Percentiles rank a stretch among this genome's conserved stretches.
Conservation (phyloP, 371 early-diverging fungal species). For the Mortierella sp. region DNA sequence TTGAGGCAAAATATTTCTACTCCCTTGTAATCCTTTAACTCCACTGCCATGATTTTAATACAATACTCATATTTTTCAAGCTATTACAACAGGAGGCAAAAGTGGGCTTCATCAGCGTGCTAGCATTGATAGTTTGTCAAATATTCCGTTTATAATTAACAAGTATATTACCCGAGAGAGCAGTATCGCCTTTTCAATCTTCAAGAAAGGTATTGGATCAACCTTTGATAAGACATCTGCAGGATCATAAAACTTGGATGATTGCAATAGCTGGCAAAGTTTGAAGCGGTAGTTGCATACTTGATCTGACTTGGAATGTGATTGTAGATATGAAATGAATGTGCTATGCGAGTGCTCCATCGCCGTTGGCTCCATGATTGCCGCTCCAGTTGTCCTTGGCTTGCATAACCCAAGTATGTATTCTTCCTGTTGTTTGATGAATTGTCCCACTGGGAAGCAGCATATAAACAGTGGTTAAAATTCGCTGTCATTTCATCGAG, state of each 20-base stretch:
- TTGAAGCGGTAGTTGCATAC: conserved; percentile 26
- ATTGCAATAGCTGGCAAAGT: conserved; percentile 28
- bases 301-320: conserved; percentile 14
- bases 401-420: conserved; percentile 2
- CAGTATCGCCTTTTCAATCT: conserved; percentile 64
- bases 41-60: conserved; percentile 64
- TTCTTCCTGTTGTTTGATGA: conserved; percentile 16
- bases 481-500: not conserved
- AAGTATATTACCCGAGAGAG: conserved; percentile 59
- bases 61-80: conserved; percentile 66
- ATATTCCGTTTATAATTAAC: not conserved
- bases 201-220: conserved; percentile 9
- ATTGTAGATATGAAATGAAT: conserved; percentile 23
- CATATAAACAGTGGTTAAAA: not conserved
- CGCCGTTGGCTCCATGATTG: not conserved
- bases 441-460: conserved; percentile 18
- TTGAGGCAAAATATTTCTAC: conserved; percentile 77
- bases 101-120: not conserved
- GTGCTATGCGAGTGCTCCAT: conserved; percentile 10
- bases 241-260: conserved; percentile 13
- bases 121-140: not conserved
- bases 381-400: not conserved
- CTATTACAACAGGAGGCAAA: conserved; percentile 40
- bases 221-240: conserved; percentile 17
- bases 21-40: conserved; percentile 71